Percentiles rank a stretch among this genome's conserved stretches.
These are phyloP conservation scores for Vicia sativa DNA, from an alignment of 306 rosid genomes.

Conservation along the genomic window DNA sequence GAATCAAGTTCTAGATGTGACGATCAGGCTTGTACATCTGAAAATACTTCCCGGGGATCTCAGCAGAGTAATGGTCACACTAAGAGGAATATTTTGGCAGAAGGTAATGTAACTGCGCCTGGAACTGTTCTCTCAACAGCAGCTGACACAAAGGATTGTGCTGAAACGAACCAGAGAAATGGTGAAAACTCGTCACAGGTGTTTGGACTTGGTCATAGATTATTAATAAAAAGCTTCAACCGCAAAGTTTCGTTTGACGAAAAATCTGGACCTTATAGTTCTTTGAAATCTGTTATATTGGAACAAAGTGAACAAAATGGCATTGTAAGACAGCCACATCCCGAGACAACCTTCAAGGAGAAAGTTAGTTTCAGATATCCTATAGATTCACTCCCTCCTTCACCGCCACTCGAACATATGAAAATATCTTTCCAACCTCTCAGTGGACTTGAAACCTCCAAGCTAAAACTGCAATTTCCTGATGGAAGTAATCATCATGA, in stretches of 20 bases:
- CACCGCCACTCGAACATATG: slow-evolving; percentile 97
- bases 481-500: slow-evolving; percentile 67
- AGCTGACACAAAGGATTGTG: slow-evolving; percentile 44
- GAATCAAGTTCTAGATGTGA: slow-evolving; percentile 48
- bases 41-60: slow-evolving; percentile 34
- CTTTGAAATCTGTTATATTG: slow-evolving; percentile 49
- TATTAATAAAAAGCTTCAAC: slow-evolving; percentile 66
- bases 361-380: slow-evolving; percentile 51
- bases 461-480: slow-evolving; percentile 74
- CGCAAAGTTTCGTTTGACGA: slow-evolving; percentile 64
- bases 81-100: slow-evolving; percentile 37
- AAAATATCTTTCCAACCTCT: slow-evolving; percentile 89
- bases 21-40: slow-evolving; percentile 44
- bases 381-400: slow-evolving; percentile 63
- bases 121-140: slow-evolving; percentile 44
- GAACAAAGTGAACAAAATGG: slow-evolving; percentile 52
- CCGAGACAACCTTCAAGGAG: slow-evolving; percentile 50
- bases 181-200: slow-evolving; percentile 59
- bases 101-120: slow-evolving; percentile 41
- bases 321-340: slow-evolving; percentile 39
- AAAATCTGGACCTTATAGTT: slow-evolving; percentile 46
- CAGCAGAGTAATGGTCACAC: slow-evolving; percentile 41
- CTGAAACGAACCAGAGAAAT: slow-evolving; percentile 44
- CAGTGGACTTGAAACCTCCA: slow-evolving; percentile 63
- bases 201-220: slow-evolving; percentile 76